A percentile compares a stretch with the other conserved stretches of the same genome.
Evolutionary conservation across 352 stramenopile genomes (phyloP).

Genomic region (Pythium dissotocum): DNA sequence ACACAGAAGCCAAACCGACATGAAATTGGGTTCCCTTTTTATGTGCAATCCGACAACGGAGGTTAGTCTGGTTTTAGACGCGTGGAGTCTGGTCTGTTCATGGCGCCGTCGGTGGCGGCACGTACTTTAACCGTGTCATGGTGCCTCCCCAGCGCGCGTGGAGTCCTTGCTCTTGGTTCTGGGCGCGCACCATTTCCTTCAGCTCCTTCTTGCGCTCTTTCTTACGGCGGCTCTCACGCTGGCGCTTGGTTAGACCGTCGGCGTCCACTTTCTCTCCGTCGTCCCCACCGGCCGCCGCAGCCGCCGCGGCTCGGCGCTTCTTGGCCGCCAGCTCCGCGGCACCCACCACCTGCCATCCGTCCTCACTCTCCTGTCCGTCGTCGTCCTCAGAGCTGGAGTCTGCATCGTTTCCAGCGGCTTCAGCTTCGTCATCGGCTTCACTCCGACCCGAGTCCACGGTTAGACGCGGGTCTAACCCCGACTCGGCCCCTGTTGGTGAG

Average conservation of each 20-base stretch:
- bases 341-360: conserved; percentile 75
- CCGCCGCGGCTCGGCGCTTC: conserved; percentile 12
- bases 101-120: conserved; percentile 39
- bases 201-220: conserved; percentile 78
- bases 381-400: conserved; percentile 17
- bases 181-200: conserved; percentile 65
- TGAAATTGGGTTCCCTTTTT: conserved; percentile 1
- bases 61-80: not conserved
- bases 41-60: conserved; percentile 17
- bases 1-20: not conserved
- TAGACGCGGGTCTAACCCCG: conserved; percentile 2
- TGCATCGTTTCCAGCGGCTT: conserved; percentile 12
- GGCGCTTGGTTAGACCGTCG: conserved; percentile 73
- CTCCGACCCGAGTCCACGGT: conserved; percentile 11
- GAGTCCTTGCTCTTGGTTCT: conserved; percentile 69
- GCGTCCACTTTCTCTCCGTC: conserved; percentile 27
- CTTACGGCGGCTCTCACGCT: conserved; percentile 78
- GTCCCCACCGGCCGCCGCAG: conserved; percentile 13
- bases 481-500: not conserved
- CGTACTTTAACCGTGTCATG: conserved; percentile 64
- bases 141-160: conserved; percentile 61
- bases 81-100: not conserved
- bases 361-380: conserved; percentile 44
- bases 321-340: conserved; percentile 15
- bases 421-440: conserved; percentile 13